Evolutionary conservation across 495 filamentous ascomycete species (phyloP).

Genomic region (Penicillium flavigenum): DNA sequence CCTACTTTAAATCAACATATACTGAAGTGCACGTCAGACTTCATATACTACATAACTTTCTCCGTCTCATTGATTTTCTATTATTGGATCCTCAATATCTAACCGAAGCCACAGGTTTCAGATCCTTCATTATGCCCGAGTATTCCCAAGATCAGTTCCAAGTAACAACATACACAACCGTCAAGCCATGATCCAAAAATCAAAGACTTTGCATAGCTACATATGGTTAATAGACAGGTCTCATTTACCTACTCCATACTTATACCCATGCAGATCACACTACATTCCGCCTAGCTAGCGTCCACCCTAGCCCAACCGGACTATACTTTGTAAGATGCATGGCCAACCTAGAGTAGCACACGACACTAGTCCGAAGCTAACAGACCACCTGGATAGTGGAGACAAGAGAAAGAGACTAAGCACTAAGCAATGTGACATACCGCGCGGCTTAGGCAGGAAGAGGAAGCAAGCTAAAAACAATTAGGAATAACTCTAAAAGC

Average conservation of each 20-base stretch:
- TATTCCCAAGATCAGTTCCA: neutral
- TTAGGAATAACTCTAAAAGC: constrained; percentile 7
- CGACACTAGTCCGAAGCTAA: constrained; percentile 1
- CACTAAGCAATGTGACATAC: constrained; percentile 4
- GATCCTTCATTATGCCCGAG: neutral
- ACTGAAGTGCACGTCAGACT: neutral
- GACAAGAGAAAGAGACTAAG: neutral
- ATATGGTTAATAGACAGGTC: neutral
- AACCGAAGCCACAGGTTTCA: neutral
- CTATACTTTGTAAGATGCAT: neutral
- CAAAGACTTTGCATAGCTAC: neutral
- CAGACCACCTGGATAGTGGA: neutral
- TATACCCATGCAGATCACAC: neutral
- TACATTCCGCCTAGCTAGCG: neutral
- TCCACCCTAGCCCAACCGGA: neutral
- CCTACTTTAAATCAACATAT: constrained; percentile 2
- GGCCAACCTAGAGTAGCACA: neutral
- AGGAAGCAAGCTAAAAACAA: constrained; percentile 4
- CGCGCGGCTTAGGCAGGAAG: neutral
- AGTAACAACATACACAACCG: neutral
- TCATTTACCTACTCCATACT: neutral
- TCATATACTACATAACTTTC: neutral
- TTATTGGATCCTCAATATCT: neutral
- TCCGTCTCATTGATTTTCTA: neutral
- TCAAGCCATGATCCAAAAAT: neutral